Conservation (phyloP, 768 basidiomycete species). For the Calocybe cyanea region DNA sequence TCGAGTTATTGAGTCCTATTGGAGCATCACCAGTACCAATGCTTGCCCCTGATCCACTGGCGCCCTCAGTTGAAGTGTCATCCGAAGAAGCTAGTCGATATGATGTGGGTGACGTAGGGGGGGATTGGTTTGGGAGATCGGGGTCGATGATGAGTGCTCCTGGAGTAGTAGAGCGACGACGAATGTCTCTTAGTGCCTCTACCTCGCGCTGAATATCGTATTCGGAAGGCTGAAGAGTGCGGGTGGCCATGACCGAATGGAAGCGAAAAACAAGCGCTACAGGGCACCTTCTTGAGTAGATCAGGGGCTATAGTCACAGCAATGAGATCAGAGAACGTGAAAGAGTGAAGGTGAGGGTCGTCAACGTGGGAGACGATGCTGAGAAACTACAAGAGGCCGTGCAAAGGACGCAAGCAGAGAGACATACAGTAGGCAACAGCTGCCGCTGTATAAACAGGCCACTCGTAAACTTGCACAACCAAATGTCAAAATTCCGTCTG, state of each 20-base stretch:
- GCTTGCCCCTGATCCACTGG: slow-evolving; percentile 21
- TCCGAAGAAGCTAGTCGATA: slow-evolving; percentile 40
- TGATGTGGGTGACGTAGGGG: slow-evolving; percentile 54
- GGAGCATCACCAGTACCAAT: slow-evolving; percentile 20
- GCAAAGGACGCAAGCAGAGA: no score
- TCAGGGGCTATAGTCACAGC: not conserved
- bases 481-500: no score
- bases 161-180: slow-evolving; percentile 78
- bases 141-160: slow-evolving; percentile 86
- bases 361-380: not conserved
- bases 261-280: slow-evolving; percentile 4
- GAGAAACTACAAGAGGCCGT: not conserved
- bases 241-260: slow-evolving; percentile 31
- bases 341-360: slow-evolving; percentile 1
- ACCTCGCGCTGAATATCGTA: slow-evolving; percentile 87
- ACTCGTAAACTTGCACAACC: no score
- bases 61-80: slow-evolving; percentile 21
- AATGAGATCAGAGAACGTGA: slow-evolving; percentile 1
- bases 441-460: no score
- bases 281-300: slow-evolving; percentile 4
- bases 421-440: no score
- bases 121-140: slow-evolving; percentile 77
- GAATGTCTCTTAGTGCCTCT: slow-evolving; percentile 79
- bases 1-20: slow-evolving; percentile 31
- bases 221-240: slow-evolving; percentile 69